Conservation (phyloP, 2,329 filamentous ascomycete species). For the Paecilomyces niveus region DNA sequence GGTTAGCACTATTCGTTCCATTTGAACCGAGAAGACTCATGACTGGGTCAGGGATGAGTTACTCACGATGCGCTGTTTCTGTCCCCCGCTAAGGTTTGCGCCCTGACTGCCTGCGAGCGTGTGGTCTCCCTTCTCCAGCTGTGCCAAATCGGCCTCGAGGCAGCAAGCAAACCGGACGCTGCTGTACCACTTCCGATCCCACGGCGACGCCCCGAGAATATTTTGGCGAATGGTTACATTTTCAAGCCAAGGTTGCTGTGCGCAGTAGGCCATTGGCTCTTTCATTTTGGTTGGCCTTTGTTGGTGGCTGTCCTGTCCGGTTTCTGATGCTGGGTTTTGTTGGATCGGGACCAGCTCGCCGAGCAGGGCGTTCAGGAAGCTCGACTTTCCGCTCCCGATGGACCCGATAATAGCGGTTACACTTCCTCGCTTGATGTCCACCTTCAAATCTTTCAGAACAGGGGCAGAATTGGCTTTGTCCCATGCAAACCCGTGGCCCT, state of each 20-base stretch:
- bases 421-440: conserved; percentile 2
- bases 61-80: conserved; percentile 44
- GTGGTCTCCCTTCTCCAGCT: conserved; percentile 34
- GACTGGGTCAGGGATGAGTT: no score
- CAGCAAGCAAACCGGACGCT: conserved; percentile 20
- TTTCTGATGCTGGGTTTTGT: no score
- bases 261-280: conserved; percentile 18
- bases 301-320: no score
- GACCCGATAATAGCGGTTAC: conserved; percentile 16
- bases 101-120: conserved; percentile 47
- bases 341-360: no score
- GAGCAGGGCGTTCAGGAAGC: conserved; percentile 12
- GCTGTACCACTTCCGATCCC: conserved; percentile 22
- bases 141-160: conserved; percentile 32
- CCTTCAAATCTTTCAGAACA: background rate
- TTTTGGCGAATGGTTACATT: conserved; percentile 25
- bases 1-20: no score
- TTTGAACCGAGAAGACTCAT: no score
- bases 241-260: conserved; percentile 22
- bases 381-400: conserved; percentile 14
- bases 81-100: conserved; percentile 46
- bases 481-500: no score
- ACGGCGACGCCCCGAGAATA: conserved; percentile 19
- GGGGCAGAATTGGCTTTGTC: no score
- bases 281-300: conserved; percentile 10